Evolutionary conservation across 2,329 filamentous ascomycete species (phyloP).

Genomic region (Aspergillus aculeatus): DNA sequence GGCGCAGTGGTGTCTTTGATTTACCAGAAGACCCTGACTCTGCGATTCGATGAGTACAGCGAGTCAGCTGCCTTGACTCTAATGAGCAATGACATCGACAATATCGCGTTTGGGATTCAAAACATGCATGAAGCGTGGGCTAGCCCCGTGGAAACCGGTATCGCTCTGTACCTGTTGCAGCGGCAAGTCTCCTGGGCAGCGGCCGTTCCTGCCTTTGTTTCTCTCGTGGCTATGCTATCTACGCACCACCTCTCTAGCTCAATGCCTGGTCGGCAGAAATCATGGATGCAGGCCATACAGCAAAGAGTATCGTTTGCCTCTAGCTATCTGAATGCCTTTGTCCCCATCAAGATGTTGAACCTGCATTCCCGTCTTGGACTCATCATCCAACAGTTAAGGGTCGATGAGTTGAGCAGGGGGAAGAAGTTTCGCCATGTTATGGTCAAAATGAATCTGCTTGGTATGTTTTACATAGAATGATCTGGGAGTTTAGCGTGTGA

Average conservation of each 20-base stretch:
- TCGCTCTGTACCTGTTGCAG: background rate
- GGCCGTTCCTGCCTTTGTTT: background rate
- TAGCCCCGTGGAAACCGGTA: background rate
- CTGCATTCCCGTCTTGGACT: background rate
- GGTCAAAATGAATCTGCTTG: slow-evolving; percentile 3
- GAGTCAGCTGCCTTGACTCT: slow-evolving; percentile 45
- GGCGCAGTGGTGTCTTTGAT: slow-evolving; percentile 46
- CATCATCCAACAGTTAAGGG: background rate
- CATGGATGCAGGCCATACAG: background rate
- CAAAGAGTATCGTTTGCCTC: background rate
- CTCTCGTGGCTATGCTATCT: background rate
- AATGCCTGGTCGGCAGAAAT: background rate
- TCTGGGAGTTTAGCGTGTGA: no score
- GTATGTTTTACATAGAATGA: background rate
- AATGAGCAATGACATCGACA: slow-evolving; percentile 50
- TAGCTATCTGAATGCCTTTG: background rate
- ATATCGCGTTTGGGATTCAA: slow-evolving; percentile 16
- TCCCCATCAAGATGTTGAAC: background rate
- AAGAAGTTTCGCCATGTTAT: background rate
- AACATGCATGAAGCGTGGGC: slow-evolving; percentile 23
- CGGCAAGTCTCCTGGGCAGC: background rate
- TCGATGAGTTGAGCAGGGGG: background rate
- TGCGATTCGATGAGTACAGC: slow-evolving; percentile 32
- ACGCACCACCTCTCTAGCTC: background rate
- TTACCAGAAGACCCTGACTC: slow-evolving; percentile 46